Percentiles rank a stretch among this genome's conserved stretches.
Conservation (phyloP, 2,329 filamentous ascomycete genomes). For the Paraphaeosphaeria sporulosa region DNA sequence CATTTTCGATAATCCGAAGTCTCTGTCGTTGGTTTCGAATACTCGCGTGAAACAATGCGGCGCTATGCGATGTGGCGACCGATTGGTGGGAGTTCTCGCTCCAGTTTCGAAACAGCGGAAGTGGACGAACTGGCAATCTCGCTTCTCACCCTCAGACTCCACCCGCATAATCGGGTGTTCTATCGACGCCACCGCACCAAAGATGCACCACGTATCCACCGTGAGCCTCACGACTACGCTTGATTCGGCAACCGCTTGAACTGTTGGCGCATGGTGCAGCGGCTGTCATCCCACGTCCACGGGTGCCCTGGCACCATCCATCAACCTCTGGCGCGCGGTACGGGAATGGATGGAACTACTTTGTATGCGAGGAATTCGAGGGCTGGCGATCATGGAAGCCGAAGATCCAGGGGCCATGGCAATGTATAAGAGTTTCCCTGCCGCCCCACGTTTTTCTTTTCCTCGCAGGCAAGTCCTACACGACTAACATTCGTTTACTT, state of each 20-base stretch:
- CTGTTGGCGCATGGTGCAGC: not conserved
- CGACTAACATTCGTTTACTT: conserved; percentile 11
- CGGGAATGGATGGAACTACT: not conserved
- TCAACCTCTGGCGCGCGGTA: conserved; percentile 10
- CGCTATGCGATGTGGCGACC: not conserved
- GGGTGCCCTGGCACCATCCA: not conserved
- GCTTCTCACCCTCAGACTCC: conserved; percentile 8
- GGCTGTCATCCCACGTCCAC: conserved; percentile 7
- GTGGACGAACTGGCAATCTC: conserved; percentile 1
- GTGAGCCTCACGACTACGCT: not conserved
- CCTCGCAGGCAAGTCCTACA: conserved; percentile 12
- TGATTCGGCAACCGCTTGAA: conserved; percentile 1
- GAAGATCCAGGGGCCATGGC: conserved; percentile 1
- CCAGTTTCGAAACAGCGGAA: conserved; percentile 8
- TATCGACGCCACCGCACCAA: not conserved
- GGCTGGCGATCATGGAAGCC: not conserved
- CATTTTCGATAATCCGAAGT: not conserved
- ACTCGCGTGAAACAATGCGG: conserved; percentile 1
- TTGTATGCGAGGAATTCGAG: conserved; percentile 1
- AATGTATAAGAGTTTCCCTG: conserved; percentile 4
- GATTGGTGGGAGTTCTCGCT: conserved; percentile 10
- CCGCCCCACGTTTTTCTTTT: not conserved
- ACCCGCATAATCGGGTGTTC: conserved; percentile 1
- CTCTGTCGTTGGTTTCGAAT: not conserved
- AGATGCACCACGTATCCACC: not conserved